Evolutionary conservation across 2,329 filamentous ascomycete genomes (phyloP), one percentile per base, ranked within the genome.

Genomic region (Aspergillus fijiensis): DNA sequence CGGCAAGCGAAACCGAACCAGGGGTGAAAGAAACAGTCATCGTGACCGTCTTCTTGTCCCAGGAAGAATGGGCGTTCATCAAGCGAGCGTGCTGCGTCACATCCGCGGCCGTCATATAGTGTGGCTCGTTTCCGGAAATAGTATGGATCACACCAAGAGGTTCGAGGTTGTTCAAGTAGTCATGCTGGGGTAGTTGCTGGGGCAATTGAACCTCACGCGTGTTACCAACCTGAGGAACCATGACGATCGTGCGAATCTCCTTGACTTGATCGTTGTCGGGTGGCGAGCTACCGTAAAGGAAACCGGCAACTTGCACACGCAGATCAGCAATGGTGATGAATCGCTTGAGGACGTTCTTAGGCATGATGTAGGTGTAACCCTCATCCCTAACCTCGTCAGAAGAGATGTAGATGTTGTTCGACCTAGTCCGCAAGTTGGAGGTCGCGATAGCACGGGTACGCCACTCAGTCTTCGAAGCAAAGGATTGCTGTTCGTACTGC

Each of bases 391-490:
- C 90, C 73, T 98, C 95, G 57, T 97, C 92, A 0, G 93, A 95
- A 7, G 95, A 96, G 68, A 99, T 96, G 77, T 98, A 99, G 71
- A 99, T 96, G 78, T 99, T 97, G 84, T 98, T 99, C 53, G 95
- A 87, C 66, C 95, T 85, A 51, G 93, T 97, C 50, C 94, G 89
- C 65, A 99, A 81, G 76, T 99, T 99, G 25, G 93, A 96, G 2
- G 95, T 96, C 9, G 95, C 96, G 72, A 99, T 97, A 33, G 95
- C 95, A 67, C 96, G 84, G 11, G 95, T 99, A 56, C 95, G 90
- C 95, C 95, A 99, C 73, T 99, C 95, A 0, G 95, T 99, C 86
- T 98, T 98, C 19, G 94, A 98, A 11, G 94, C 93, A 75, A 99
- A 99, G 0, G 93, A 94, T 75, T 96, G 91, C 77, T 97, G 93